Base-by-base conservation (phyloP, 352 stramenopile genomes). In the Phytophthora syringae region DNA sequence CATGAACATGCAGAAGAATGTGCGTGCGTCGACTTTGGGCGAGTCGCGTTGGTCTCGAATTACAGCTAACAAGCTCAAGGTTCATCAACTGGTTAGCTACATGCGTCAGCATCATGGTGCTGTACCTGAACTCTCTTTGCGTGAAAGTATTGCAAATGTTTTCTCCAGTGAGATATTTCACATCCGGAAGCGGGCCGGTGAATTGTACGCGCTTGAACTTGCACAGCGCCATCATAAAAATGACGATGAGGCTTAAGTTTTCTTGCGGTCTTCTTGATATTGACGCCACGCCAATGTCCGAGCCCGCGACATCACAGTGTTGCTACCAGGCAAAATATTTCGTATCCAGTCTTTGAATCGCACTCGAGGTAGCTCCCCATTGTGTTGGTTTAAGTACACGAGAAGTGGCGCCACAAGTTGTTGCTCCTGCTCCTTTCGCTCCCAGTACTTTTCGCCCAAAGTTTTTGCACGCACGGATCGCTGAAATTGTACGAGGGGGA, bases 1-100 rank as follows among this genome's bases (percentile, higher is more conserved):
- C 52, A 53, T 83, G 48, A 84, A 86, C 52, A 82, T 83, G 74
- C 78, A 86, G 51, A 82, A 78, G 43, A 86, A 86, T 50, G 62
- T 86, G 2, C 73, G 78, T 11, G 52, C 57, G 2, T 52, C 73
- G 13, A 86, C 78, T 5, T 42, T 86, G 10, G 76, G 78, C 5
- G 73, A 83, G 37, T 55, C 62, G 10, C 75, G 67, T 24, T 86
- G 77, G 77, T 74, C 75, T 15, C 69, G 54, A 5, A 54, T 80
- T 28, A 84, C 80, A 10, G 75, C 66, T 0, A 67, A 80, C 7
- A 88, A 87, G 32, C 57, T 89, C 21, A 82, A 82, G 51, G 71
- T 86, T 5, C 72, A 86, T 27, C 67, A 82, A 3, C 43, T 90
- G 0, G 59, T 90, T 45, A 84, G 67, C 28, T 76, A 87, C 49